Percentiles rank a stretch among this genome's conserved stretches.
Conservation (phyloP, 768 basidiomycete genomes). For the Kondoa malvinella region DNA sequence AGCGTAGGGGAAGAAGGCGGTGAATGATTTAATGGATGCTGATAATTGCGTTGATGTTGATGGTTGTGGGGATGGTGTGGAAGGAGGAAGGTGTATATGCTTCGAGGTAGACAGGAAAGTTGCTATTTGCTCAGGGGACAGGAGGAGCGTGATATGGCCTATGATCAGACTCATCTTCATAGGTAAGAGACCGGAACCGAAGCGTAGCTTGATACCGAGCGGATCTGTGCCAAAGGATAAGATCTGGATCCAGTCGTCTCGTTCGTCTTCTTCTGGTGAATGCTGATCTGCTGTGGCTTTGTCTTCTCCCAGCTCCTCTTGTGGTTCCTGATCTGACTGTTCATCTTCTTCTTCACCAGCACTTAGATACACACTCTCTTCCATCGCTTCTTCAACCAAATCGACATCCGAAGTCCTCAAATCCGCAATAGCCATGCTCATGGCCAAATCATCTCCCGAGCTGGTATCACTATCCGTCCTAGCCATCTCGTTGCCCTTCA, state of each 20-base stretch:
- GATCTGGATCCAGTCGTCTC: neutral
- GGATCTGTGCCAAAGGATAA: neutral
- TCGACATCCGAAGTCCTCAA: constrained; percentile 23
- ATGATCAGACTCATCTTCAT: neutral
- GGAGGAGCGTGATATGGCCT: neutral
- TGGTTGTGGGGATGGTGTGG: neutral
- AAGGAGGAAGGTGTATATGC: neutral
- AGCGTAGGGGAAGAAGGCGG: neutral
- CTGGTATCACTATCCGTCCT: constrained; percentile 28
- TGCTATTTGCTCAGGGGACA: neutral
- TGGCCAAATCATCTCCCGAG: constrained; percentile 26
- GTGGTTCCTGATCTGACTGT: too few species aligned
- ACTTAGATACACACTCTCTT: constrained; percentile 4
- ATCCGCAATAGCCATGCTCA: constrained; percentile 33
- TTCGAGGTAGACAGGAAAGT: neutral
- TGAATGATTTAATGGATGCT: neutral
- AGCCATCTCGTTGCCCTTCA: neutral
- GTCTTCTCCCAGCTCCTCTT: neutral
- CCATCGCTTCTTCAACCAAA: neutral
- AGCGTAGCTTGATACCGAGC: neutral
- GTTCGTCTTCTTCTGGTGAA: neutral
- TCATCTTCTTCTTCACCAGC: neutral
- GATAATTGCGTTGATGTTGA: neutral
- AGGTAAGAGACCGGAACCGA: neutral
- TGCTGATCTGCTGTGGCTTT: neutral